Conservation (phyloP, 805 yeast genomes). For the Jamesozyma piceae region DNA sequence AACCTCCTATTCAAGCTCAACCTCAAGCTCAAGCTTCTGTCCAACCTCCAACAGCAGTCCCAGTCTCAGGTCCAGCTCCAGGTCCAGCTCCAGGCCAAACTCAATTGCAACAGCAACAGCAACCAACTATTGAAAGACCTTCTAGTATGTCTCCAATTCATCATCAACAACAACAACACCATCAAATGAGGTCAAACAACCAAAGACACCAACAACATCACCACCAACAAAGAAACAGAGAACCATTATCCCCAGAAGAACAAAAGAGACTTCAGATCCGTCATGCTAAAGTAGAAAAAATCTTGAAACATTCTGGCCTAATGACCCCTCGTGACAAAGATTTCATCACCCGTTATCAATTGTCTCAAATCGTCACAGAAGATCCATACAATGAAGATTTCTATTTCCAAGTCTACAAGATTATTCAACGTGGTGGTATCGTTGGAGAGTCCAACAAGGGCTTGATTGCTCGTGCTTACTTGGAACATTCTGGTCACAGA, state of each 20-base stretch:
- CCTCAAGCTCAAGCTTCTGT: conserved; percentile 2
- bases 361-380: conserved; percentile 91
- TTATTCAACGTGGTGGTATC: conserved; percentile 44
- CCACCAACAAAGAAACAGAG: conserved; percentile 23
- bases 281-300: conserved; percentile 65
- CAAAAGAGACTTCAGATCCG: conserved; percentile 56
- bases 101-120: background rate
- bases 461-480: conserved; percentile 84
- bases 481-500: conserved; percentile 86
- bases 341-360: conserved; percentile 85
- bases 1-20: conserved; percentile 1
- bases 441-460: conserved; percentile 44
- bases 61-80: background rate
- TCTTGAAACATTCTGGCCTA: conserved; percentile 77
- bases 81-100: background rate
- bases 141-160: conserved; percentile 5
- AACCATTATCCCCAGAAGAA: conserved; percentile 59
- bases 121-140: conserved; percentile 3
- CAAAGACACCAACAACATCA: conserved; percentile 6
- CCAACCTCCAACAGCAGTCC: conserved; percentile 2
- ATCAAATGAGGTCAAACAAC: conserved; percentile 6
- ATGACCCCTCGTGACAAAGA: conserved; percentile 98
- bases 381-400: conserved; percentile 97
- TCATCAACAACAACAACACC: background rate
- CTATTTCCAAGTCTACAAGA: conserved; percentile 84